Evolutionary conservation across 192 early-diverging fungal species (phyloP).

Genomic region (Entophlyctis luteolus): DNA sequence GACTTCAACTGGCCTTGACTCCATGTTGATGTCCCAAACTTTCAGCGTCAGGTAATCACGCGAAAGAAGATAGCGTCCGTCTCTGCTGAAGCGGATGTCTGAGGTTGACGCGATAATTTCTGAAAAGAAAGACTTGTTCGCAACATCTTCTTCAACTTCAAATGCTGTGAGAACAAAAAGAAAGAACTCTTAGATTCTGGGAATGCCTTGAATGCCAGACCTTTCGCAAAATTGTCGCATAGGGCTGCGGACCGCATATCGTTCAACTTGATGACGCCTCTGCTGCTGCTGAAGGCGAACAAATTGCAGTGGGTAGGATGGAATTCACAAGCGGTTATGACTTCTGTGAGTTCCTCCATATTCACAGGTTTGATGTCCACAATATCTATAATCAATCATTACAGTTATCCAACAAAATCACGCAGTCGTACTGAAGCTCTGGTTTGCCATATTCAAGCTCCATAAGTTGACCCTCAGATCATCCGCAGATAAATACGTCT

Average conservation of each 20-base stretch:
- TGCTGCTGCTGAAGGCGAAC: constrained; percentile 98
- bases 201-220: constrained; percentile 40
- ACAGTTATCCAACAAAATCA: neutral
- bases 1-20: constrained; percentile 84
- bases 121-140: constrained; percentile 97
- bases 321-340: constrained; percentile 98
- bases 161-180: constrained; percentile 58
- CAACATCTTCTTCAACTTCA: constrained; percentile 90
- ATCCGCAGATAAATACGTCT: constrained; percentile 96
- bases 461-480: constrained; percentile 98
- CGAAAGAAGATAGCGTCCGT: constrained; percentile 95
- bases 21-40: constrained; percentile 99
- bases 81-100: constrained; percentile 91
- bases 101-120: constrained; percentile 99
- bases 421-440: constrained; percentile 77
- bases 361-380: constrained; percentile 99
- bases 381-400: constrained; percentile 64
- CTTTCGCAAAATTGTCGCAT: constrained; percentile 90
- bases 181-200: neutral
- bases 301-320: constrained; percentile 93
- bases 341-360: constrained; percentile 99
- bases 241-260: constrained; percentile 94
- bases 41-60: constrained; percentile 96
- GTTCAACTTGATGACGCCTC: constrained; percentile 93
- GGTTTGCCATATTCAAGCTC: constrained; percentile 95